Evolutionary conservation across 2,329 filamentous ascomycete species (phyloP).

Genomic region (Ceratocystis lukuohia): DNA sequence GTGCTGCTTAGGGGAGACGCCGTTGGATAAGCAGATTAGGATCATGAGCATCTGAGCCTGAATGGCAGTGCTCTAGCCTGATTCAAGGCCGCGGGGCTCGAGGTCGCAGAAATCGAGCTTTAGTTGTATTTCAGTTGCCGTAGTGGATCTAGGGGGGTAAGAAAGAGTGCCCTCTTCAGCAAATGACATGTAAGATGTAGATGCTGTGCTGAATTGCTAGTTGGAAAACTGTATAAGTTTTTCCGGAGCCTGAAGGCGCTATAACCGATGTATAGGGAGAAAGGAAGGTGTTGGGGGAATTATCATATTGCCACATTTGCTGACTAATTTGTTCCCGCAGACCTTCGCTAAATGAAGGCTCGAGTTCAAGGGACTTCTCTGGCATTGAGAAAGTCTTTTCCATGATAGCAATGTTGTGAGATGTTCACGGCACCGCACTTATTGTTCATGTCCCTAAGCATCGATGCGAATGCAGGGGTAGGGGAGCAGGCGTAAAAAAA

Average conservation of each 20-base stretch:
- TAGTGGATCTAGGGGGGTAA: too few species aligned
- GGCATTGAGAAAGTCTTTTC: not conserved
- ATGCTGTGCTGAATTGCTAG: not conserved
- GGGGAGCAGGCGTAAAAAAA: not conserved
- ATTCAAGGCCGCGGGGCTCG: too few species aligned
- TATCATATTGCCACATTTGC: not conserved
- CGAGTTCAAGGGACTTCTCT: not conserved
- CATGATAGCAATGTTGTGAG: not conserved
- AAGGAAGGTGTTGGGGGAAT: not conserved
- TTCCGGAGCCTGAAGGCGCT: not conserved
- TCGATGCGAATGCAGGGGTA: not conserved
- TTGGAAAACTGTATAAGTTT: not conserved
- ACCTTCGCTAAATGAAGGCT: not conserved
- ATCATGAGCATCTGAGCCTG: too few species aligned
- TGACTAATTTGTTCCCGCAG: not conserved
- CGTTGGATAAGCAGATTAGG: too few species aligned
- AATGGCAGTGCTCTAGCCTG: too few species aligned
- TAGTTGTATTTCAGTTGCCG: too few species aligned
- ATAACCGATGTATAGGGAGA: not conserved
- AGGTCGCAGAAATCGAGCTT: too few species aligned
- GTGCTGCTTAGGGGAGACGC: too few species aligned
- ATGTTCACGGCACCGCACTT: too few species aligned
- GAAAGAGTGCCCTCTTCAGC: not conserved
- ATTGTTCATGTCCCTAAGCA: not conserved
- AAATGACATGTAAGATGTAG: not conserved